A percentile compares a stretch with the other conserved stretches of the same genome.
Evolutionary conservation across 2,329 filamentous ascomycete species (phyloP).

Genomic region (Xenoacremonium recifei): DNA sequence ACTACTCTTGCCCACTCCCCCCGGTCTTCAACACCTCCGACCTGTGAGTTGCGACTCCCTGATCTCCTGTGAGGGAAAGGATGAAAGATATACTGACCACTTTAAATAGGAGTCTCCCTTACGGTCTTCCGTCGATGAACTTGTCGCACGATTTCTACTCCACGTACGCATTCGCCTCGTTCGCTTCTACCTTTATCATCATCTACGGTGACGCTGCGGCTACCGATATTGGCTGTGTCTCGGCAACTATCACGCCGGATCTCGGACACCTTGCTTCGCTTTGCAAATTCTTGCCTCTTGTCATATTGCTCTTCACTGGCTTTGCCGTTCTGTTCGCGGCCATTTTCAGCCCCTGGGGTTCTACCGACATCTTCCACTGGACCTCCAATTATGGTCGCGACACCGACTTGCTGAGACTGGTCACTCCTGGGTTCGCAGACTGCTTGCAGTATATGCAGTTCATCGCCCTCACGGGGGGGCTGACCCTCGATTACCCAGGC

Average conservation of each 20-base stretch:
- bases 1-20: slow-evolving; percentile 68
- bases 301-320: slow-evolving; percentile 76
- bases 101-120: slow-evolving; percentile 31
- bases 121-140: slow-evolving; percentile 68
- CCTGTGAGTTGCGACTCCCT: slow-evolving; percentile 32
- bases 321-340: slow-evolving; percentile 80
- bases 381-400: slow-evolving; percentile 97
- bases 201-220: slow-evolving; percentile 67
- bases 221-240: slow-evolving; percentile 74
- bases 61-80: not conserved
- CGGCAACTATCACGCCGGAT: slow-evolving; percentile 79
- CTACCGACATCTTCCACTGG: slow-evolving; percentile 87
- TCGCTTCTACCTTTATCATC: slow-evolving; percentile 71
- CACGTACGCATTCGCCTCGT: slow-evolving; percentile 83
- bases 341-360: slow-evolving; percentile 92
- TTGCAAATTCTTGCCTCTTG: slow-evolving; percentile 72
- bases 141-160: slow-evolving; percentile 73
- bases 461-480: slow-evolving; percentile 78
- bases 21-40: slow-evolving; percentile 62
- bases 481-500: slow-evolving; percentile 87
- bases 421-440: slow-evolving; percentile 94
- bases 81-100: slow-evolving; percentile 11
- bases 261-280: slow-evolving; percentile 70
- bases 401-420: slow-evolving; percentile 82
- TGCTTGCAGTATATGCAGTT: slow-evolving; percentile 98